Conservation (phyloP, 192 early-diverging fungal species). For the Martensiomyces pterosporus region DNA sequence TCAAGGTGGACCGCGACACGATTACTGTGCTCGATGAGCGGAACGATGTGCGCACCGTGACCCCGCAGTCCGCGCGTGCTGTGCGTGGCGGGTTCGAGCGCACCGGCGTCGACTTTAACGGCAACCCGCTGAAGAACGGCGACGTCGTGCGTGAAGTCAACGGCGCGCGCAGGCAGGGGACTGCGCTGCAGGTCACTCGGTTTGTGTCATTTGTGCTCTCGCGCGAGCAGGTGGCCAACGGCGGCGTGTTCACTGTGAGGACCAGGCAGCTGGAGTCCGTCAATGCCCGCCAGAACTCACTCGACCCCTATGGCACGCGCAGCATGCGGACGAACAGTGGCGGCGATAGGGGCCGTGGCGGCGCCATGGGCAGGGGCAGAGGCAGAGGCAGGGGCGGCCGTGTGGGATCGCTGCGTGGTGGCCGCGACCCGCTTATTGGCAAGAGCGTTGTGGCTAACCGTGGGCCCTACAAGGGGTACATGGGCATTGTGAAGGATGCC, state of each 20-base stretch:
- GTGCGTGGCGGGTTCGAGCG: conserved; percentile 51
- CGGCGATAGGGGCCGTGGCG: conserved; percentile 5
- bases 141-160: conserved; percentile 71
- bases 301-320: conserved; percentile 45
- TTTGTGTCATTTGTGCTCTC: conserved; percentile 76
- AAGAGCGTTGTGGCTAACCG: conserved; percentile 79
- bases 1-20: conserved; percentile 71
- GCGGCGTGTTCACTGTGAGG: conserved; percentile 70
- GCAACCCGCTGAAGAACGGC: conserved; percentile 54
- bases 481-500: conserved; percentile 92
- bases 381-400: conserved; percentile 47
- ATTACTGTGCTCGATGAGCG: conserved; percentile 77
- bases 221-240: conserved; percentile 68
- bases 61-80: conserved; percentile 67
- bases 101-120: conserved; percentile 58
- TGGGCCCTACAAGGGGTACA: conserved; percentile 95
- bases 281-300: conserved; percentile 19
- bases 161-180: conserved; percentile 61
- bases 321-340: conserved; percentile 14
- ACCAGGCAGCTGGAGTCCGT: conserved; percentile 59
- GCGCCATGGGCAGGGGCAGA: conserved; percentile 16
- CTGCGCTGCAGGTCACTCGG: conserved; percentile 80
- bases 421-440: conserved; percentile 55
- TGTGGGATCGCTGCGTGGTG: conserved; percentile 35
- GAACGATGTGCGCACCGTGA: conserved; percentile 59